A percentile compares a stretch with the other conserved stretches of the same genome.
These are phyloP conservation scores for Arabidopsis lyrata DNA, from an alignment of 441 rosid species.

Conservation along the genomic window DNA sequence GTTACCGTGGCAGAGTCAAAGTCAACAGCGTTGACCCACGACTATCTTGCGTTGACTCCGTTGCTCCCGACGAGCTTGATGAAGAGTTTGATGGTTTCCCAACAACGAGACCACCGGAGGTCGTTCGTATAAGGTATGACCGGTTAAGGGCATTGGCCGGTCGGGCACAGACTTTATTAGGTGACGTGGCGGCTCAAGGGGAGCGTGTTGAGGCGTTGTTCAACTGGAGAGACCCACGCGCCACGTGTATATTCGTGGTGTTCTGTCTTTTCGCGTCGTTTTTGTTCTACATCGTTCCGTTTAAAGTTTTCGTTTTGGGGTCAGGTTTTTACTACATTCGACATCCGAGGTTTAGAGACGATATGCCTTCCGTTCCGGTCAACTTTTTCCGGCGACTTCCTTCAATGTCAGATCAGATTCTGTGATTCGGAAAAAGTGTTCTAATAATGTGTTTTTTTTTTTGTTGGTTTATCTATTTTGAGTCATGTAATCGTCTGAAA, in stretches of 20 bases:
- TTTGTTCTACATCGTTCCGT: slow-evolving; percentile 63
- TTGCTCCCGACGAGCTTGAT: slow-evolving; percentile 64
- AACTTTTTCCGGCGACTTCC: slow-evolving; percentile 73
- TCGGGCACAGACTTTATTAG: slow-evolving; percentile 63
- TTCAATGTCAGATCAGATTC: slow-evolving; percentile 68
- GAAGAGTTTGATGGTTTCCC: slow-evolving; percentile 76
- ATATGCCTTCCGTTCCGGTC: slow-evolving; percentile 64
- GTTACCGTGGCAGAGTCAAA: slow-evolving; percentile 55
- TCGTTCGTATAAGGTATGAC: slow-evolving; percentile 61
- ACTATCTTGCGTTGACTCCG: slow-evolving; percentile 58
- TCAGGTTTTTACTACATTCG: slow-evolving; percentile 63
- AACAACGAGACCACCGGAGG: slow-evolving; percentile 50
- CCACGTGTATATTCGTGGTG: slow-evolving; percentile 65
- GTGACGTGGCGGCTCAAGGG: slow-evolving; percentile 75
- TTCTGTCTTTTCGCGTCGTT: slow-evolving; percentile 62
- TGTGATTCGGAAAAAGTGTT: slow-evolving; percentile 43
- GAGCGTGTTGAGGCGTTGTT: slow-evolving; percentile 67
- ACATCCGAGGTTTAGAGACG: slow-evolving; percentile 72
- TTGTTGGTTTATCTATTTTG: background rate
- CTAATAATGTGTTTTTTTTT: background rate
- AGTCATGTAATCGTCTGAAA: slow-evolving; percentile 25
- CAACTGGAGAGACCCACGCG: slow-evolving; percentile 74
- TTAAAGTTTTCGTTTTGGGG: slow-evolving; percentile 55
- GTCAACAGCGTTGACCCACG: slow-evolving; percentile 56
- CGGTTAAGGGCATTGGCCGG: slow-evolving; percentile 70